Percentiles rank a stretch among this genome's conserved stretches.
These are phyloP conservation scores for Acanthamoeba healyi DNA, from an alignment of 208 protist species.

Conservation along the genomic window DNA sequence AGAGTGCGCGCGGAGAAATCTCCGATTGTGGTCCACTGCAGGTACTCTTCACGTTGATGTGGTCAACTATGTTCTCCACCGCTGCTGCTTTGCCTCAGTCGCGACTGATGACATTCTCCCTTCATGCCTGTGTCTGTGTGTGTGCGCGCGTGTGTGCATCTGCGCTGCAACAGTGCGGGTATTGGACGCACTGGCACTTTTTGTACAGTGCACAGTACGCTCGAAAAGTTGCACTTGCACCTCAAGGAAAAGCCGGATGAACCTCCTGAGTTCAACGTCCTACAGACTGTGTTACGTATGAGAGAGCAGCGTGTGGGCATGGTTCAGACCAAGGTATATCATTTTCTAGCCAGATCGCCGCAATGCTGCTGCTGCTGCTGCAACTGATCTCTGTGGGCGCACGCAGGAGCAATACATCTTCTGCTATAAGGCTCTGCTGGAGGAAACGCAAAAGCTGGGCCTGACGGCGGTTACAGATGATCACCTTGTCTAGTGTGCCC, in stretches of 20 bases:
- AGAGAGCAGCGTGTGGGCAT: constrained; percentile 86
- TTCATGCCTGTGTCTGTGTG: too few relatives aligned
- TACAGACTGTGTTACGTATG: constrained; percentile 79
- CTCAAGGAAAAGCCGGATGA: constrained; percentile 52
- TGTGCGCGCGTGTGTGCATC: too few relatives aligned
- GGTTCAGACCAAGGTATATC: constrained; percentile 82
- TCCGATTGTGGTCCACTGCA: constrained; percentile 87
- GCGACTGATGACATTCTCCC: too few relatives aligned
- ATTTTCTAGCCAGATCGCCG: too few relatives aligned
- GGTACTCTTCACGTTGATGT: constrained; percentile 48
- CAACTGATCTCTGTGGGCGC: background rate
- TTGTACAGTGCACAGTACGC: constrained; percentile 80
- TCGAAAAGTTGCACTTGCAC: constrained; percentile 79
- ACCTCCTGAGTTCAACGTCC: constrained; percentile 80
- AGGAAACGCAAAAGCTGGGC: constrained; percentile 76
- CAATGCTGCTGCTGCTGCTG: too few relatives aligned
- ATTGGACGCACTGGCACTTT: constrained; percentile 88
- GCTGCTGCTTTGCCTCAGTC: too few relatives aligned
- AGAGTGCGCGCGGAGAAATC: background rate
- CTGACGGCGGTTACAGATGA: background rate
- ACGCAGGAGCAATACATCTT: constrained; percentile 83
- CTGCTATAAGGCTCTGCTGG: constrained; percentile 82
- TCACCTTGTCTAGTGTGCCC: background rate
- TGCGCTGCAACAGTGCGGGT: too few relatives aligned
- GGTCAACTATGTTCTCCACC: too few relatives aligned